Percentiles rank a stretch among this genome's conserved stretches.
These are phyloP conservation scores for Fonsecaea pedrosoi DNA, from an alignment of 2,329 filamentous ascomycete species.

Conservation along the genomic window DNA sequence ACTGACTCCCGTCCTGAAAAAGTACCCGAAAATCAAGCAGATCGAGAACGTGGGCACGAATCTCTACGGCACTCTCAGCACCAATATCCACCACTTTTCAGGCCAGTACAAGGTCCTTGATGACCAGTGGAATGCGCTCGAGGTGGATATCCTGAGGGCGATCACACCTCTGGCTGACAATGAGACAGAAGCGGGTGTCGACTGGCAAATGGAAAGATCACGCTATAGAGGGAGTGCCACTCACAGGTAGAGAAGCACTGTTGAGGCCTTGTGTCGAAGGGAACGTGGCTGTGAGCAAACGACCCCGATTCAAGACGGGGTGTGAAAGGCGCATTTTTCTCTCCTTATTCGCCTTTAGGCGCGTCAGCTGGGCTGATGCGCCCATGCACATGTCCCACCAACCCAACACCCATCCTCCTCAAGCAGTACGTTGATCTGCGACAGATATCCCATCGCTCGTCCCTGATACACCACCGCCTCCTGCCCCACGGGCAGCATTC, in stretches of 20 bases:
- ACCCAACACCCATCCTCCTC: conserved; percentile 60
- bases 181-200: neutral
- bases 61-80: conserved; percentile 3
- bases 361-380: neutral
- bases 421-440: conserved; percentile 12
- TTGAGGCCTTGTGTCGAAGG: neutral
- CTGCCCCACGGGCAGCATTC: neutral
- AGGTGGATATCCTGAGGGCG: conserved; percentile 1
- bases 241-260: neutral
- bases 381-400: conserved; percentile 75
- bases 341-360: neutral
- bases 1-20: neutral
- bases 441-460: conserved; percentile 15
- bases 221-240: neutral
- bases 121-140: conserved; percentile 1
- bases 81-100: conserved; percentile 5
- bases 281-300: neutral
- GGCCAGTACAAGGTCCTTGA: conserved; percentile 6
- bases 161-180: neutral
- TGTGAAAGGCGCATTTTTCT: neutral
- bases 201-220: neutral
- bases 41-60: conserved; percentile 2
- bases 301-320: neutral
- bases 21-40: conserved; percentile 4
- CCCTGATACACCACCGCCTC: conserved; percentile 14